Percentiles rank a stretch among this genome's conserved stretches.
Conservation (phyloP, 495 filamentous ascomycete genomes). For the Pseudotulostoma volvatum region DNA sequence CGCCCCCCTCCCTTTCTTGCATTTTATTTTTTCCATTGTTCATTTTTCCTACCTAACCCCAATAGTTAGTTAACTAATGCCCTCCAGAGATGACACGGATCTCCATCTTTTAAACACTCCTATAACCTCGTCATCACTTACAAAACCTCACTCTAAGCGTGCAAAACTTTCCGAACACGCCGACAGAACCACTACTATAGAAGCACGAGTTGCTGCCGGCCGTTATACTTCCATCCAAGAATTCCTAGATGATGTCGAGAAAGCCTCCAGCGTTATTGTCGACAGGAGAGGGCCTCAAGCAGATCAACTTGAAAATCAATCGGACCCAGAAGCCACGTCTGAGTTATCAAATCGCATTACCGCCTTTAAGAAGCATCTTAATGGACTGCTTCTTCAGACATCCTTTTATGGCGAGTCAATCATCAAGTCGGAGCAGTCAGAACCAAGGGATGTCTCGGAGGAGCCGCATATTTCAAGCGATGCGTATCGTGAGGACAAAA, state of each 20-base stretch:
- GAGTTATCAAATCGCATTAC: conserved; percentile 26
- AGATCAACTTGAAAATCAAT: background rate
- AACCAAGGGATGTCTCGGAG: conserved; percentile 17
- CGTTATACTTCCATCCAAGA: conserved; percentile 32
- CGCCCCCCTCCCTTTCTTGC: background rate
- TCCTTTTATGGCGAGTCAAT: conserved; percentile 18
- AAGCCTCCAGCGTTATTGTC: conserved; percentile 28
- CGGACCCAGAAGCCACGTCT: conserved; percentile 20
- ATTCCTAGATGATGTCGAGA: conserved; percentile 33
- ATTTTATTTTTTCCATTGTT: background rate
- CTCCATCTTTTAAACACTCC: conserved; percentile 28
- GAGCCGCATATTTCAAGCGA: conserved; percentile 12
- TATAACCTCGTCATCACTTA: conserved; percentile 18
- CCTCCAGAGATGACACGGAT: conserved; percentile 24
- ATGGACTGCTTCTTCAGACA: conserved; percentile 30
- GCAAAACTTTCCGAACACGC: conserved; percentile 28
- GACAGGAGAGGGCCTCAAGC: conserved; percentile 24
- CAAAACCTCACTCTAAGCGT: conserved; percentile 34
- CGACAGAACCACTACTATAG: conserved; percentile 23
- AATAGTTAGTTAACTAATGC: conserved; percentile 10
- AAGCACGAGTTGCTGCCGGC: conserved; percentile 22
- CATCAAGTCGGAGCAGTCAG: conserved; percentile 23
- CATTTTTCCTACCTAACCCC: background rate
- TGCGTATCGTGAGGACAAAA: conserved; percentile 27
- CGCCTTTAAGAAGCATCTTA: conserved; percentile 33